Conservation (phyloP, 225 moss, liverwort and hornwort genomes). For the Straminergon stramineum region DNA sequence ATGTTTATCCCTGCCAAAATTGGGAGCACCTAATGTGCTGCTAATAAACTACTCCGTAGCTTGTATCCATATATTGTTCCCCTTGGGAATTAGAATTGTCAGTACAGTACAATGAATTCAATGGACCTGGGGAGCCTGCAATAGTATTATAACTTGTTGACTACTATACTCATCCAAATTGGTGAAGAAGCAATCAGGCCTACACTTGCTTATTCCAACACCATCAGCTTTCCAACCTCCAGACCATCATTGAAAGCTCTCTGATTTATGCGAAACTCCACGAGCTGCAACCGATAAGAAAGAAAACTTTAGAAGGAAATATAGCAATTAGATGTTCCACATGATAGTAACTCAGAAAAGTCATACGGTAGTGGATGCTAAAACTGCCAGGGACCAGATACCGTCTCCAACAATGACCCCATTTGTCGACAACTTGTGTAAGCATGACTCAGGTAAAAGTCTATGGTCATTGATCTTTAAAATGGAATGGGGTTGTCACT, state of each 20-base stretch:
- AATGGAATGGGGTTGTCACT: background rate
- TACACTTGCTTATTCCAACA: background rate
- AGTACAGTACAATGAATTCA: background rate
- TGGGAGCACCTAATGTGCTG: background rate
- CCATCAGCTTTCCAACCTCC: background rate
- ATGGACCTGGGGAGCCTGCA: background rate
- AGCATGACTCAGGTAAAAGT: background rate
- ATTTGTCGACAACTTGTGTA: background rate
- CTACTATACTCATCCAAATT: background rate
- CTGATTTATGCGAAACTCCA: background rate
- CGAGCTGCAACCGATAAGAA: slow-evolving; percentile 1
- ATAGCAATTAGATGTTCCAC: background rate
- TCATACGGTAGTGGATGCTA: background rate
- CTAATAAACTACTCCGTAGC: background rate
- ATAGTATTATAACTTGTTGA: background rate
- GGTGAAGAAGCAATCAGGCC: background rate
- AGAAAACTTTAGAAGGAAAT: background rate
- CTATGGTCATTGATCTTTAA: background rate
- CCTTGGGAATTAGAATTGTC: background rate
- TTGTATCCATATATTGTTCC: background rate
- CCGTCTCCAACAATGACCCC: background rate
- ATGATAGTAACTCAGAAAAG: background rate
- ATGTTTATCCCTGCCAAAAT: background rate
- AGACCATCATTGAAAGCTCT: background rate
- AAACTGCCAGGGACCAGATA: background rate